These are phyloP conservation scores for Lentinula boryana DNA, from an alignment of 768 basidiomycete species.

Conservation along the genomic window DNA sequence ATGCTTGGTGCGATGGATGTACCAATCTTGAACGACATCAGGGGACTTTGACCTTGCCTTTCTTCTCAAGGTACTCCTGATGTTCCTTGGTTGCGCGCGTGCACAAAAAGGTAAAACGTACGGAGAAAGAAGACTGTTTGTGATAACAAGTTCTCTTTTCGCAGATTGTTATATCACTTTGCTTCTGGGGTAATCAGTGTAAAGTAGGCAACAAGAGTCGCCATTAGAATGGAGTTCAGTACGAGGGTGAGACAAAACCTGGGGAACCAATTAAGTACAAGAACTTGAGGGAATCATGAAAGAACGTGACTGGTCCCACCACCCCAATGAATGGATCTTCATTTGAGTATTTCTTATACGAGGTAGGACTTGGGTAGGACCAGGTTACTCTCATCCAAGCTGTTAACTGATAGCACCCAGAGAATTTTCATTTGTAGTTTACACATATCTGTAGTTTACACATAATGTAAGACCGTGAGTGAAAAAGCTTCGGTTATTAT, in stretches of 20 bases:
- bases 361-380: too few species aligned
- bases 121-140: not conserved
- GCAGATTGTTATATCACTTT: not conserved
- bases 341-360: not conserved
- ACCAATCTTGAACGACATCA: not conserved
- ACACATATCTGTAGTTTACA: too few species aligned
- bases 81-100: not conserved
- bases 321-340: not conserved
- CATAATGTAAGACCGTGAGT: too few species aligned
- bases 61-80: not conserved
- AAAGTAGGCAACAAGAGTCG: not conserved
- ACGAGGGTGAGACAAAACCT: not conserved
- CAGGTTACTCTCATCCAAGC: too few species aligned
- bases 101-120: not conserved
- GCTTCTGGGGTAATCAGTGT: not conserved
- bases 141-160: not conserved
- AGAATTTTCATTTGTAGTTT: too few species aligned
- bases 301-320: not conserved
- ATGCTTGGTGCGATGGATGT: not conserved
- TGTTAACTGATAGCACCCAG: too few species aligned
- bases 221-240: slow-evolving; percentile 1
- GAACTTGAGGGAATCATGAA: not conserved
- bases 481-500: too few species aligned
- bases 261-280: not conserved
- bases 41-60: not conserved